A percentile compares a stretch with the other conserved stretches of the same genome.
Evolutionary conservation across 306 rosid species (phyloP).

Genomic region (Betula pendula): DNA sequence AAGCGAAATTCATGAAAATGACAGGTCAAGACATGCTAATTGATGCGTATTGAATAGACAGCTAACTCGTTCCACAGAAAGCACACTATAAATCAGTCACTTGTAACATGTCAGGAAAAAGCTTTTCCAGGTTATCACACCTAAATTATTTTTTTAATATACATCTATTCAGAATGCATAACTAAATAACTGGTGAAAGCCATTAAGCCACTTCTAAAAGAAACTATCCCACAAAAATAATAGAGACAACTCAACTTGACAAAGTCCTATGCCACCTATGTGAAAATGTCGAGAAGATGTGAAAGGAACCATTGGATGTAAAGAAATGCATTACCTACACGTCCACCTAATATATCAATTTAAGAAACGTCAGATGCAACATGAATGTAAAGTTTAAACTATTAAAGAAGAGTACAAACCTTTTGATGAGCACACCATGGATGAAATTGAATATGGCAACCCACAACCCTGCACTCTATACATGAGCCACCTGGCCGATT

Average conservation of each 20-base stretch:
- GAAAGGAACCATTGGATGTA: background rate
- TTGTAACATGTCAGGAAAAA: background rate
- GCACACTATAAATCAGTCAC: background rate
- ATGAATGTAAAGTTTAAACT: background rate
- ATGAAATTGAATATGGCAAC: constrained; percentile 58
- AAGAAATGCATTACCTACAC: background rate
- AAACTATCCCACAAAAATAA: background rate
- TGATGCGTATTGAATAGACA: background rate
- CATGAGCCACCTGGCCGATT: constrained; percentile 60
- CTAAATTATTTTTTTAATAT: background rate
- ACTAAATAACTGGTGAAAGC: background rate
- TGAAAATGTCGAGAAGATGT: background rate
- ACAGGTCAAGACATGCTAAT: background rate
- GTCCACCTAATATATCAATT: background rate
- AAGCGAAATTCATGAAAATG: background rate
- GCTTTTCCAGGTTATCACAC: background rate
- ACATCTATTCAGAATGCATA: background rate
- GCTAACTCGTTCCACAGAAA: background rate
- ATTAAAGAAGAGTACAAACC: constrained; percentile 34
- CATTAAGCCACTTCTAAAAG: background rate
- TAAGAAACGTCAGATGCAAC: background rate
- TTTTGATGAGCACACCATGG: constrained; percentile 82
- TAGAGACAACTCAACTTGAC: background rate
- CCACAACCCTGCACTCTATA: constrained; percentile 56
- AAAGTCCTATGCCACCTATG: background rate